Evolutionary conservation across 495 filamentous ascomycete species (phyloP).

Genomic region (Bacidia rubella): DNA sequence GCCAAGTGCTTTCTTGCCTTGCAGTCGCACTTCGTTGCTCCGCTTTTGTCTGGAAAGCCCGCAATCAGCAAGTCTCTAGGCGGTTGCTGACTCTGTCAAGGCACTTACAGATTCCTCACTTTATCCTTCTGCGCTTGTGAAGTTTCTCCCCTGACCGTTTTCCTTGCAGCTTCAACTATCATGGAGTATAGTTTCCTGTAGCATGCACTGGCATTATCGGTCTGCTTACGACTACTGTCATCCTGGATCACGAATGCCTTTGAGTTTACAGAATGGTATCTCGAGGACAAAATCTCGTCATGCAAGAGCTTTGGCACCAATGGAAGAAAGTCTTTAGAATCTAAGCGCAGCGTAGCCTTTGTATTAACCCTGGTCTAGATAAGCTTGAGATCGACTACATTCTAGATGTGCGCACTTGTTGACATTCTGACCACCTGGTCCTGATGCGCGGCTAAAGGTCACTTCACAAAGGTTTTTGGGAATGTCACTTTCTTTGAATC

Average conservation of each 20-base stretch:
- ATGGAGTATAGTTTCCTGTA: slow-evolving; percentile 47
- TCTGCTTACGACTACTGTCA: slow-evolving; percentile 51
- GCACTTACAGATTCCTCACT: slow-evolving; percentile 52
- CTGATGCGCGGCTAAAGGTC: slow-evolving; percentile 73
- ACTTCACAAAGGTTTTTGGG: slow-evolving; percentile 52
- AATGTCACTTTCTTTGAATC: slow-evolving; percentile 47
- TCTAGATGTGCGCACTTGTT: slow-evolving; percentile 55
- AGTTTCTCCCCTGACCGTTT: slow-evolving; percentile 51
- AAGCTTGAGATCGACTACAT: too few relatives aligned
- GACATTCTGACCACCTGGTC: slow-evolving; percentile 88
- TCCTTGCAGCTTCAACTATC: slow-evolving; percentile 38
- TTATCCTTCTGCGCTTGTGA: slow-evolving; percentile 42
- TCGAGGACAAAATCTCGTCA: slow-evolving; percentile 44
- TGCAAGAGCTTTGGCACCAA: slow-evolving; percentile 59
- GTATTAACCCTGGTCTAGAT: slow-evolving; percentile 58
- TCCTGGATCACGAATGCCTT: slow-evolving; percentile 55
- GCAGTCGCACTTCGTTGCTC: slow-evolving; percentile 57
- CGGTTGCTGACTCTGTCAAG: neutral
- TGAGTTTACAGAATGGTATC: slow-evolving; percentile 52
- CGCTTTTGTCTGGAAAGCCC: slow-evolving; percentile 44
- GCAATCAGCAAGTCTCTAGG: neutral
- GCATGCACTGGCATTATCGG: slow-evolving; percentile 50
- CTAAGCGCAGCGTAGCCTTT: slow-evolving; percentile 68
- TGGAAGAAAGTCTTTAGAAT: slow-evolving; percentile 41
- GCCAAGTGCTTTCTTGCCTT: slow-evolving; percentile 61